These are phyloP conservation scores for Polytrichum formosum DNA, from an alignment of 225 moss, liverwort and hornwort genomes.

Conservation along the genomic window DNA sequence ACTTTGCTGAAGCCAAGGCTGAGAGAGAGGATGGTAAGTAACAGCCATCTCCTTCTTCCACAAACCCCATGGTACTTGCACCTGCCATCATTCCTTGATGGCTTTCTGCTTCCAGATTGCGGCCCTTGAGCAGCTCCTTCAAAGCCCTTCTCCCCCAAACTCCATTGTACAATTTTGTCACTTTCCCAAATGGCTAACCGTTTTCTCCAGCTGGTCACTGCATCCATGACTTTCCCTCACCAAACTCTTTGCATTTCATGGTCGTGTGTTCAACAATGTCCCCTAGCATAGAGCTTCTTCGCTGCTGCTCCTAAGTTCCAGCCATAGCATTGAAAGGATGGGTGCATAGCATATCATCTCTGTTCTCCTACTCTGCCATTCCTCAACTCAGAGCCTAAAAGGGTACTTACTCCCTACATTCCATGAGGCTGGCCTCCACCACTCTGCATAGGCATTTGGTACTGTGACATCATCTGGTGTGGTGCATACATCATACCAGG, in stretches of 20 bases:
- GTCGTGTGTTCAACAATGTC: not conserved
- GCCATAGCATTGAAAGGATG: constrained; percentile 1
- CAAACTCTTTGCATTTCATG: not conserved
- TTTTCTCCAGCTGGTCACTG: not conserved
- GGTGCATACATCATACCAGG: constrained; percentile 72
- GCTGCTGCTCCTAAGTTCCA: not conserved
- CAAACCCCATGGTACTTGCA: constrained; percentile 26
- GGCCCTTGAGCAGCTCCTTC: constrained; percentile 1
- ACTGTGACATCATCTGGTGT: constrained; percentile 76
- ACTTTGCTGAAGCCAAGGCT: constrained; percentile 37
- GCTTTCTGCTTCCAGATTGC: constrained; percentile 1
- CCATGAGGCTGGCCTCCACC: constrained; percentile 58
- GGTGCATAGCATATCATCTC: constrained; percentile 2
- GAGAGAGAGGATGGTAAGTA: constrained; percentile 16
- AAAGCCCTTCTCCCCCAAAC: not conserved
- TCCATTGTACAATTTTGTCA: not conserved
- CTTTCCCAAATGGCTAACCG: not conserved
- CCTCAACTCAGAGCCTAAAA: not conserved
- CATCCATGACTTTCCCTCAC: not conserved
- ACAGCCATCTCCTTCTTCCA: constrained; percentile 12
- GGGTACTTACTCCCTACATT: constrained; percentile 23
- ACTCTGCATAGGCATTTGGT: constrained; percentile 76
- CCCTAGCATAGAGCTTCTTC: constrained; percentile 1
- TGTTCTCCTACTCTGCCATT: not conserved
- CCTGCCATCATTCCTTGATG: constrained; percentile 7